A percentile compares a stretch with the other conserved stretches of the same genome.
Evolutionary conservation across 352 stramenopile genomes (phyloP).

Genomic region (Blastocystis sp.): DNA sequence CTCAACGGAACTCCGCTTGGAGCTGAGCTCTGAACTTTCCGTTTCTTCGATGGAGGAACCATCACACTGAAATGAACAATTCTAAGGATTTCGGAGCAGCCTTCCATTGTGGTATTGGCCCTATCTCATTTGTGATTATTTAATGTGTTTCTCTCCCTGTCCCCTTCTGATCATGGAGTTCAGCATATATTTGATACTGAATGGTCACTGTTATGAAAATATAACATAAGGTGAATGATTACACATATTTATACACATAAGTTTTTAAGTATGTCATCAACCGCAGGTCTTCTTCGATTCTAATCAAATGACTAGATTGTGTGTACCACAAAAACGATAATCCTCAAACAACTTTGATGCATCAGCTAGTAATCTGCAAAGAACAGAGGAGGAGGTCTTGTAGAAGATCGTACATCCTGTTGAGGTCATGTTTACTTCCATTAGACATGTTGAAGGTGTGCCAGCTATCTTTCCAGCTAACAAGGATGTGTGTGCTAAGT

Average conservation of each 20-base stretch:
- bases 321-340: neutral
- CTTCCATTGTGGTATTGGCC: no score
- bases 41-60: neutral
- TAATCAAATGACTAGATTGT: neutral
- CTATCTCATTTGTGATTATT: no score
- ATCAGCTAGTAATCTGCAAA: slow-evolving; percentile 29
- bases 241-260: no score
- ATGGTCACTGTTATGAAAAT: no score
- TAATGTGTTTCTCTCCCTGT: no score
- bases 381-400: slow-evolving; percentile 4
- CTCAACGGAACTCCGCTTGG: neutral
- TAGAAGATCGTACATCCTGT: slow-evolving; percentile 55
- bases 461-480: slow-evolving; percentile 21
- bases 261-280: no score
- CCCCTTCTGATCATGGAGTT: no score
- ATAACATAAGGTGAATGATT: no score
- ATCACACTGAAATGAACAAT: neutral
- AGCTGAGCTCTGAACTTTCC: neutral
- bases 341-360: slow-evolving; percentile 36
- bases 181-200: no score
- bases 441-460: slow-evolving; percentile 4
- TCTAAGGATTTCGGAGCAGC: neutral
- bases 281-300: no score
- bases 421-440: slow-evolving; percentile 53
- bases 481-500: slow-evolving; percentile 1